Percentiles rank a stretch among this genome's conserved stretches.
Evolutionary conservation across 306 rosid genomes (phyloP).

Genomic region (Vigna angularis): DNA sequence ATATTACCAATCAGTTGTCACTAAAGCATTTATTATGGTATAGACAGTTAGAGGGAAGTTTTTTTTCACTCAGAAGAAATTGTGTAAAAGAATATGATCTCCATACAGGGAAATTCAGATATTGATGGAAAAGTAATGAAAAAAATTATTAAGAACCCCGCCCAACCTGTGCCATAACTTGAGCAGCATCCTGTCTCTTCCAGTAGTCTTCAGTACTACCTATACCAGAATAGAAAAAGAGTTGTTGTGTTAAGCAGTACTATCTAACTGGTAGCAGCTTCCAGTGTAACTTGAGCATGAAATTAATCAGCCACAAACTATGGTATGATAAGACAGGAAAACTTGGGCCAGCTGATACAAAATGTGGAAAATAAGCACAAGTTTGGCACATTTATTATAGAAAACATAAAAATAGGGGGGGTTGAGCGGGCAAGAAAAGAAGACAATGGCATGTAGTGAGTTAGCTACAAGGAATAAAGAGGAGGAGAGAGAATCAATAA

Average conservation of each 20-base stretch:
- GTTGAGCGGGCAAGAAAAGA: not conserved
- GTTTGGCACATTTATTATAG: not conserved
- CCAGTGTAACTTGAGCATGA: conserved; percentile 17
- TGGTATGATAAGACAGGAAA: not conserved
- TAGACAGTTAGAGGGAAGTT: conserved; percentile 12
- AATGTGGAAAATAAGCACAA: not conserved
- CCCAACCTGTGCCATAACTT: conserved; percentile 81
- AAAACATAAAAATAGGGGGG: not conserved
- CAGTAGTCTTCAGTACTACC: conserved; percentile 99
- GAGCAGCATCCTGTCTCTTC: conserved; percentile 97
- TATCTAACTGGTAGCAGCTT: not conserved
- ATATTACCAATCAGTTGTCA: not conserved
- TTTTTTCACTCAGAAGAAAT: not conserved
- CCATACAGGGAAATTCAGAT: conserved; percentile 26
- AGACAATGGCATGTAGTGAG: not conserved
- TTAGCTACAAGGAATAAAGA: not conserved
- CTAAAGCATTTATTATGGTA: conserved; percentile 19
- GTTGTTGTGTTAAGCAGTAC: not conserved
- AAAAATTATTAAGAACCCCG: conserved; percentile 18
- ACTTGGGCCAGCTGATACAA: not conserved
- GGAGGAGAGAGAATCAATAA: not conserved
- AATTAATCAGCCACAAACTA: conserved; percentile 25
- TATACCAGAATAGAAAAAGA: conserved; percentile 46
- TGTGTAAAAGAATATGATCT: conserved; percentile 13
- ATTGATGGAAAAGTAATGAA: conserved; percentile 34